Base-by-base conservation (phyloP, 1,139 yeast genomes). In the Kazachstania sp. region DNA sequence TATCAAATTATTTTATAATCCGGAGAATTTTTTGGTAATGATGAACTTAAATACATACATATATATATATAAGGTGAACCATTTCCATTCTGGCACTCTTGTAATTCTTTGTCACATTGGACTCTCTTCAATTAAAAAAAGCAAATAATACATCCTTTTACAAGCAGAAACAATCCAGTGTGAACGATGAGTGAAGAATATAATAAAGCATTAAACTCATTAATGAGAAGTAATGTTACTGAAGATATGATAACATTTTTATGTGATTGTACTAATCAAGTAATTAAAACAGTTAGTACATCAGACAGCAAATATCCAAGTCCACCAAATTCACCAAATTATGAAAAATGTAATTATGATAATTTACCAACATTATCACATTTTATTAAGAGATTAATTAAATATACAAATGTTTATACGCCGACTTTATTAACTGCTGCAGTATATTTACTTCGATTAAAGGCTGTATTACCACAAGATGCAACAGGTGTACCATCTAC, bases 401-500 rank as follows among this genome's bases (percentile, higher is more conserved):
- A 82, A 57, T 75, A 81, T 67, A 81, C 88, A 39, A 81, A 82
- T 59, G 86, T 83, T 20, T 81, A 83, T 66, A 80, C 88, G 9
- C 87, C 88, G 18, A 83, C 90, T 11, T 71, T 83, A 55, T 74
- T 84, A 77, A 75, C 86, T 19, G 81, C 90, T 3, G 72, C 81
- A 53, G 80, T 82, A 35, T 83, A 81, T 61, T 71, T 83, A 64
- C 75, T 79, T 56, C 71, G 78, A 56, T 70, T 83, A 55, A 75
- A 77, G 62, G 53, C 70, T 44, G 78, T 73, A 57, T 71, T 83
- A 49, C 90, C 90, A 40, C 68, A 71, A 49, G 82, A 81, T 54
- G 86, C 90, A 35, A 81, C 79, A 55, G 92, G 92, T 28, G 56
- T 82, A 53, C 84, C 88, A 30, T 82, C 87, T 54, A 83, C 90